Evolutionary conservation across 495 filamentous ascomycete genomes (phyloP).

Genomic region (Penicillium dipodomyicola): DNA sequence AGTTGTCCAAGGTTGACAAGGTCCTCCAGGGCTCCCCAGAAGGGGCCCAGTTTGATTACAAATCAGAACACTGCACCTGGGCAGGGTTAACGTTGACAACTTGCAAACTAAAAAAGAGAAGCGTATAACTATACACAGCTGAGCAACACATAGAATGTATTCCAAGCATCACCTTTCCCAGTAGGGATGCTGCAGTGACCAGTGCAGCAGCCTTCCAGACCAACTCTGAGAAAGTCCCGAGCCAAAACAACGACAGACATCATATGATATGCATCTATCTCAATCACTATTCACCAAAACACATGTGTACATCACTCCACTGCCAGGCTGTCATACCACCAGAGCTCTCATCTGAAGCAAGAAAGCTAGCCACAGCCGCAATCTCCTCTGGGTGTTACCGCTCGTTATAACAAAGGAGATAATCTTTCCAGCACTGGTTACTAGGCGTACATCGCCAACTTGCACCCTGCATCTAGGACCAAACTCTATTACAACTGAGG

Average conservation of each 20-base stretch:
- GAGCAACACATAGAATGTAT: not conserved
- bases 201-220: not conserved
- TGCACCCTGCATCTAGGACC: too few species aligned
- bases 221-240: not conserved
- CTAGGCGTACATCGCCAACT: too few species aligned
- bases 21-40: too few species aligned
- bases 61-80: not conserved
- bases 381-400: conserved; percentile 72
- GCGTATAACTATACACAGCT: not conserved
- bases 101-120: not conserved
- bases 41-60: not conserved
- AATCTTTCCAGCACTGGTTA: too few species aligned
- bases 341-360: conserved; percentile 85
- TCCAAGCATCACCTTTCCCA: not conserved
- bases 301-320: not conserved
- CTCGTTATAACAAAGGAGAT: too few species aligned
- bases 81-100: too few species aligned
- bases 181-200: not conserved
- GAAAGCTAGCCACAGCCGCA: conserved; percentile 84
- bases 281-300: not conserved
- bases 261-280: not conserved
- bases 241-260: not conserved
- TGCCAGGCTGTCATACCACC: conserved; percentile 1
- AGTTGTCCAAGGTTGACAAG: too few species aligned
- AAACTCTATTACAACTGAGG: too few species aligned